Evolutionary conservation across 2,329 filamentous ascomycete genomes (phyloP).

Genomic region (Knufia petricola): DNA sequence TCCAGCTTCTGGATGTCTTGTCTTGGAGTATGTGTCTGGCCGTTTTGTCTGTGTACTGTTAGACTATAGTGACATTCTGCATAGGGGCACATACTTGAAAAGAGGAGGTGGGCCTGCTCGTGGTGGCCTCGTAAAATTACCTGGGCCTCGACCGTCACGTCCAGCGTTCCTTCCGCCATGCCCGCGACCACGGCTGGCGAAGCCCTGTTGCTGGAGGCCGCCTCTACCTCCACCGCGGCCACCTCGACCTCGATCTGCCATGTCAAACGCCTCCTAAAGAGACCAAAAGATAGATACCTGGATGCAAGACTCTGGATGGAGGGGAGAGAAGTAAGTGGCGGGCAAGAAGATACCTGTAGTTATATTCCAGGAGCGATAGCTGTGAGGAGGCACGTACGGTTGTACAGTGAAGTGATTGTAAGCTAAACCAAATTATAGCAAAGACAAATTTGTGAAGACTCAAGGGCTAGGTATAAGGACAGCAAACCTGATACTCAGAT

Average conservation of each 20-base stretch:
- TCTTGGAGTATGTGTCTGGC: background rate
- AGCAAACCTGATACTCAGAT: no score
- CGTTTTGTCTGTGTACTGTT: background rate
- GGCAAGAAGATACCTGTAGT: no score
- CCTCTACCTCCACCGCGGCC: background rate
- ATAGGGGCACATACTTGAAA: background rate
- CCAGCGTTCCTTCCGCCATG: background rate
- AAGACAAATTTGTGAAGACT: no score
- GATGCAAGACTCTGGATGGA: no score
- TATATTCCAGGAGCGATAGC: no score
- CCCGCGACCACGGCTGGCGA: background rate
- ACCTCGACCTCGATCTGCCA: constrained; percentile 4
- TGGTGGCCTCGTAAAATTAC: background rate
- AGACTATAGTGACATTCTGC: background rate
- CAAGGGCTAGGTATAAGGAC: no score
- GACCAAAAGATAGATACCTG: background rate
- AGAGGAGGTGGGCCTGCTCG: background rate
- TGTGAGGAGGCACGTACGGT: no score
- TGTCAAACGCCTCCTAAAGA: background rate
- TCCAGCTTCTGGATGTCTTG: background rate
- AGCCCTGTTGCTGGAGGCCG: background rate
- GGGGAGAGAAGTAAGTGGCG: no score
- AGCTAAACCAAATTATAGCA: no score
- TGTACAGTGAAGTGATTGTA: no score
- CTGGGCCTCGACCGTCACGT: background rate